phyloP scores from a whole-genome alignment of 305 asterid species.

The Fraxinus floribunda region DNA sequence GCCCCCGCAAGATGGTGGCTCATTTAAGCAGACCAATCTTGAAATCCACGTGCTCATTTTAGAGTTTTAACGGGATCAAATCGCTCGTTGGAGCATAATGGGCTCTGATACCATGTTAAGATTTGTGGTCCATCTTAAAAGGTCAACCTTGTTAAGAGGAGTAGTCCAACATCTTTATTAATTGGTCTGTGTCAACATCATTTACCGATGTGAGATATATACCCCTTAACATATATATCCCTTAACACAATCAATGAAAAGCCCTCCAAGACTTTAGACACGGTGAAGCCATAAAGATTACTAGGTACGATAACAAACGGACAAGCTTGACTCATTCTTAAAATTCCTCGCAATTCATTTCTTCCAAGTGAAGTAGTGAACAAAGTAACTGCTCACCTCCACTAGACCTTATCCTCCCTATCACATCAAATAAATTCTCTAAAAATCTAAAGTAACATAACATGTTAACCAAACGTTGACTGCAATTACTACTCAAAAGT shows the following conservation, averaged over 20 bases:
- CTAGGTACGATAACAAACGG: not conserved
- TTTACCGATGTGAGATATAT: too few species aligned
- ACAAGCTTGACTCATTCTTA: not conserved
- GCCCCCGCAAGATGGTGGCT: too few species aligned
- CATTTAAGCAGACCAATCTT: too few species aligned
- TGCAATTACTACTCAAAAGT: not conserved
- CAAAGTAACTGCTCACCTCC: not conserved
- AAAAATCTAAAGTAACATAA: not conserved
- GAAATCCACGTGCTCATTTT: too few species aligned
- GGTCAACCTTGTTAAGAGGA: too few species aligned
- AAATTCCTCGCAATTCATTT: not conserved
- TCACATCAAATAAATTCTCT: not conserved
- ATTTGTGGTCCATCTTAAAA: too few species aligned
- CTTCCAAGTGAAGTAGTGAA: not conserved
- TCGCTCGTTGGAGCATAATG: too few species aligned
- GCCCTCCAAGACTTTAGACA: not conserved
- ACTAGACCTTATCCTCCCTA: not conserved
- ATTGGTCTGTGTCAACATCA: too few species aligned
- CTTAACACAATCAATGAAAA: not conserved
- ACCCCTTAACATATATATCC: too few species aligned
- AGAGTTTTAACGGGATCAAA: too few species aligned
- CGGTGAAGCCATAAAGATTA: not conserved
- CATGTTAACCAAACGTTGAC: not conserved
- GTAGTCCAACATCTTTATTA: too few species aligned
- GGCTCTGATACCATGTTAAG: not conserved